Percentiles rank a stretch among this genome's conserved stretches.
Evolutionary conservation across 2,329 filamentous ascomycete species (phyloP).

Genomic region (Trichoderma simmonsii): DNA sequence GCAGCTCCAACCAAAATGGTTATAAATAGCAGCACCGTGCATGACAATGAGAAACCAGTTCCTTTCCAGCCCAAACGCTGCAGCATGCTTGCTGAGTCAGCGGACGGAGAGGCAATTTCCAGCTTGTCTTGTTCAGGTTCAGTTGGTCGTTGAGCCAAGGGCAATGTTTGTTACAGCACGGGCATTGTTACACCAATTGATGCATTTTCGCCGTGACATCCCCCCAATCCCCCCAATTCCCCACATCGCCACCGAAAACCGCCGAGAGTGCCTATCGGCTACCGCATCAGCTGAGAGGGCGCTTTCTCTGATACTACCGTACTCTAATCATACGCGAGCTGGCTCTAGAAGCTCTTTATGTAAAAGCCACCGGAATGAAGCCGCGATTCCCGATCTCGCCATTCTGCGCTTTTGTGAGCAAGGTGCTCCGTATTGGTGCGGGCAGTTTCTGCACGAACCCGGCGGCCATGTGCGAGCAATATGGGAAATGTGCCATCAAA

Average conservation of each 20-base stretch:
- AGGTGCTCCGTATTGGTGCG: neutral
- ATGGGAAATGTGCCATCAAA: neutral
- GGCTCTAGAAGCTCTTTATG: neutral
- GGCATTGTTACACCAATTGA: neutral
- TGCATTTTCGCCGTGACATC: neutral
- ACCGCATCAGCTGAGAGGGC: slow-evolving; percentile 1
- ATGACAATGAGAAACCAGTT: neutral
- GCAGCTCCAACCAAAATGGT: neutral
- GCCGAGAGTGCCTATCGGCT: slow-evolving; percentile 1
- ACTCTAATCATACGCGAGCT: too few species aligned
- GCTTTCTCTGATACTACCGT: neutral
- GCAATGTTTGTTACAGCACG: neutral
- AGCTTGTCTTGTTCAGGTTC: neutral
- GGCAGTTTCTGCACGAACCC: neutral
- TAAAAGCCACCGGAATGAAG: slow-evolving; percentile 14
- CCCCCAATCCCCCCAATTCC: neutral
- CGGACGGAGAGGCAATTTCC: neutral
- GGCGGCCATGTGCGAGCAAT: neutral
- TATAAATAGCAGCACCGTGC: slow-evolving; percentile 2
- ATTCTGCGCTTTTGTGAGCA: neutral
- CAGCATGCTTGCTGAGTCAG: neutral
- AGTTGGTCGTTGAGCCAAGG: neutral
- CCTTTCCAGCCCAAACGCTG: neutral
- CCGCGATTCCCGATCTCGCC: slow-evolving; percentile 4
- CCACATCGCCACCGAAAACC: slow-evolving; percentile 1